Evolutionary conservation across 768 basidiomycete species (phyloP), one percentile per base, ranked within the genome.

Genomic region (Auriscalpium vulgare): DNA sequence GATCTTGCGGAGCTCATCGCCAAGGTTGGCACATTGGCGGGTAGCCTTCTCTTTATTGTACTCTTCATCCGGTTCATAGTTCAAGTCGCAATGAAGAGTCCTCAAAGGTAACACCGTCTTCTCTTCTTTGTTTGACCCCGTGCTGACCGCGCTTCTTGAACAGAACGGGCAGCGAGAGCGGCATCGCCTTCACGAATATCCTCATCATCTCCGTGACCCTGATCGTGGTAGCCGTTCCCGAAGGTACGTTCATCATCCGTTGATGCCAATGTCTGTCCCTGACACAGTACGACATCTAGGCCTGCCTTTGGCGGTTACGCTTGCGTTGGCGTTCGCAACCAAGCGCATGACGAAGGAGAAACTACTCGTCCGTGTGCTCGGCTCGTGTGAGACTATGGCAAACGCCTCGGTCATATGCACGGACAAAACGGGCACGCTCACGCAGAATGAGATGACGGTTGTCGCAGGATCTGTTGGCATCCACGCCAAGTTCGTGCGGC

Each of bases 301-400:
- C 66, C 77, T 99, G 6, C 95, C 95, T 2, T 78, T 99, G 54
- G 95, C 95, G 44, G 95, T 98, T 50, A 97, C 95, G 0, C 82
- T 99, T 48, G 97, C 97, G 0, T 76, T 99, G 36, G 91, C 97
- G 1, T 99, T 98, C 66, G 97, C 95, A 0, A 99, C 97, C 48
- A 94, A 90, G 65, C 87, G 95, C n/a, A 98, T 98, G 97, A 91
- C 95, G 9, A 81, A 86, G 65, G 89, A 94, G 71, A 97, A 97
- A 53, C 77, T 98, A 0, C 83, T 99, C 45, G 97, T 98, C 35
- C 93, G 95, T 54, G 91, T 97, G 5, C 82, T 99, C 37, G 91
- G 91, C 8, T 94, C 94, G 11, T 98, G 95, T 71, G 97, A 99
- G 73, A 98, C 93, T 0, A 98, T 98, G 95, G 95, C 91, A 19